A percentile compares a stretch with the other conserved stretches of the same genome.
phyloP scores from a whole-genome alignment of 805 yeast species.

The Zygoascus bituminiphila region DNA sequence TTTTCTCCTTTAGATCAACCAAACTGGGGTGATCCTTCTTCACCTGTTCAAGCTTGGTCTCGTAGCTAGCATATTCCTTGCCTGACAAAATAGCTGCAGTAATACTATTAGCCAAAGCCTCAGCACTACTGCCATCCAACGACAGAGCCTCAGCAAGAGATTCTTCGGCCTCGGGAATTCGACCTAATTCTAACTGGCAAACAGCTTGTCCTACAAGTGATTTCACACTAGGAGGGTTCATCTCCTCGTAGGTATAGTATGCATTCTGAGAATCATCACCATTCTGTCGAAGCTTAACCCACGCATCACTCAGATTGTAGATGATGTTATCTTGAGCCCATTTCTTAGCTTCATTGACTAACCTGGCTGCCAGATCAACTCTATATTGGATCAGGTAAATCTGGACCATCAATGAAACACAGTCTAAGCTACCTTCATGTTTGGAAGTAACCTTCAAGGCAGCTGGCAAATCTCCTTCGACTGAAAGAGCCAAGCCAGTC shows the following conservation, averaged over 20 bases:
- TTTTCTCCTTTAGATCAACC: conserved; percentile 52
- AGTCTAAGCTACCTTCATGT: conserved; percentile 34
- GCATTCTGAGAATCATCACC: conserved; percentile 34
- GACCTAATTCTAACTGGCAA: conserved; percentile 68
- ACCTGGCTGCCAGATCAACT: conserved; percentile 39
- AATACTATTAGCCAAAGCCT: conserved; percentile 52
- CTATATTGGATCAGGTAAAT: conserved; percentile 35
- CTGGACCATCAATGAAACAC: conserved; percentile 31
- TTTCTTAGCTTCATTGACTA: conserved; percentile 36
- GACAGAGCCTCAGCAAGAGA: conserved; percentile 35
- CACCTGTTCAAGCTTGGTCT: conserved; percentile 37
- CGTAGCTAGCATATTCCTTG: conserved; percentile 33
- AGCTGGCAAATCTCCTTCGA: conserved; percentile 34
- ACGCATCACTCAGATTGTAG: conserved; percentile 71
- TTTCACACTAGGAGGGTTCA: conserved; percentile 41
- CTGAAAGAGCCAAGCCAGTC: conserved; percentile 36
- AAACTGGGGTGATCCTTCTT: conserved; percentile 53
- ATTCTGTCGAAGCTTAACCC: conserved; percentile 42
- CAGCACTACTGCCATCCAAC: conserved; percentile 31
- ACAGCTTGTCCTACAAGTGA: conserved; percentile 58
- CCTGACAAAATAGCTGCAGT: conserved; percentile 54
- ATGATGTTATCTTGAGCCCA: conserved; percentile 67
- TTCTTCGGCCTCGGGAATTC: conserved; percentile 76
- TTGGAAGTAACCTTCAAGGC: conserved; percentile 35
- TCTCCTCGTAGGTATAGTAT: conserved; percentile 56